These are phyloP conservation scores for Quercus aquifolioides DNA, from an alignment of 306 rosid species.

Conservation along the genomic window DNA sequence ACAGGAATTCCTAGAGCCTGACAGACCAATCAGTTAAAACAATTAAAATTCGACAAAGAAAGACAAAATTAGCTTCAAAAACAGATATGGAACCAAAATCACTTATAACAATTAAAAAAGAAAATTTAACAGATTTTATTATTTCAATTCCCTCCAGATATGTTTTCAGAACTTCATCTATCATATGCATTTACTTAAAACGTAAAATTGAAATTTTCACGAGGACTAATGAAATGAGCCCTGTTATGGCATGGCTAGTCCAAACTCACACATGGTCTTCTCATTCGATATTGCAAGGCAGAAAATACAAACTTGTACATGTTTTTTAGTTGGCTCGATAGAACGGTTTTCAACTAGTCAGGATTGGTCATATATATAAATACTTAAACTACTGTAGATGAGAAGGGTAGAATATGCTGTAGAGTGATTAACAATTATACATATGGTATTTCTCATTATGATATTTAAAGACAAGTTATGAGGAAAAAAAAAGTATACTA, in stretches of 20 bases:
- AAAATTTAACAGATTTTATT: not conserved
- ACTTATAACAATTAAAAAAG: not conserved
- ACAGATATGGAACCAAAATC: slow-evolving; percentile 1
- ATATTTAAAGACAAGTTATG: not conserved
- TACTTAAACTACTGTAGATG: not conserved
- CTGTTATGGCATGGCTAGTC: not conserved
- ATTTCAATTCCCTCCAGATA: no score
- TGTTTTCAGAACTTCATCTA: no score
- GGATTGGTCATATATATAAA: not conserved
- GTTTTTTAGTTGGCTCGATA: not conserved
- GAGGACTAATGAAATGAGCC: not conserved
- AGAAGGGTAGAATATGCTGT: not conserved
- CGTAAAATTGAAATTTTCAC: not conserved
- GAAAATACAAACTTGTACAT: not conserved
- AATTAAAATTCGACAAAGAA: not conserved
- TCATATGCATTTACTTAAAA: not conserved
- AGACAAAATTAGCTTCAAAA: not conserved
- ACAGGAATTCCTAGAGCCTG: slow-evolving; percentile 97
- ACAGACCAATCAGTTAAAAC: slow-evolving; percentile 2
- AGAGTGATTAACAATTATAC: not conserved
- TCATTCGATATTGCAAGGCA: not conserved
- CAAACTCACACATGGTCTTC: not conserved
- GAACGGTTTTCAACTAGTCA: not conserved
- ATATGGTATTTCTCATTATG: not conserved
- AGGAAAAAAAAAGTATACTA: no score